Conservation (phyloP, 257 asterid species). For the Nicotiana obtusifolia region DNA sequence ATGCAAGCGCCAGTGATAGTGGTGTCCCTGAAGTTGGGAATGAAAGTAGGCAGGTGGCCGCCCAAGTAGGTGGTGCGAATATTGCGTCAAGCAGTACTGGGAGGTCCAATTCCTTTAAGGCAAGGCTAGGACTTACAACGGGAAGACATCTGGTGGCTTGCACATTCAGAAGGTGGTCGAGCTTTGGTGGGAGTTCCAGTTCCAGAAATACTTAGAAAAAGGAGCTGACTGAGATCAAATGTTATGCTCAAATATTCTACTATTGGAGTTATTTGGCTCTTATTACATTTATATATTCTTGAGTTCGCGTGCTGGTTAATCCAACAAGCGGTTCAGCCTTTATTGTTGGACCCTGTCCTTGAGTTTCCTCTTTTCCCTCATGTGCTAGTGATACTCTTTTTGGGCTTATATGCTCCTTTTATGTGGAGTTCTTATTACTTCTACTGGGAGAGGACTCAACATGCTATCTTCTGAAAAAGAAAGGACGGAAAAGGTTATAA, state of each 20-base stretch:
- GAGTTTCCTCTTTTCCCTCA: background rate
- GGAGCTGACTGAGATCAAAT: constrained; percentile 23
- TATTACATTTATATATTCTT: constrained; percentile 11
- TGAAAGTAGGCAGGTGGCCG: constrained; percentile 21
- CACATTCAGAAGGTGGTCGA: constrained; percentile 67
- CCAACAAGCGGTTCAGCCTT: background rate
- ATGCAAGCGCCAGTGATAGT: constrained; percentile 42
- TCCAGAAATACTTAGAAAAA: constrained; percentile 32
- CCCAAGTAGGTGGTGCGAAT: constrained; percentile 20
- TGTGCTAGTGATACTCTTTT: constrained; percentile 1
- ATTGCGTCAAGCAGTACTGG: constrained; percentile 31
- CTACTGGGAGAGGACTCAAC: background rate
- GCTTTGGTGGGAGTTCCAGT: constrained; percentile 54
- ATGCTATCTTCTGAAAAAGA: background rate
- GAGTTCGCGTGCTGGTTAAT: background rate
- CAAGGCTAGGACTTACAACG: constrained; percentile 51
- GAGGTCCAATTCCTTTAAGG: constrained; percentile 65
- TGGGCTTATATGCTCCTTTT: background rate
- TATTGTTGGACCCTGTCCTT: background rate
- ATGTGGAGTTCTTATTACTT: background rate
- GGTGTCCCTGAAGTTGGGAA: constrained; percentile 39
- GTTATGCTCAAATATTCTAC: background rate
- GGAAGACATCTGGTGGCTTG: constrained; percentile 60
- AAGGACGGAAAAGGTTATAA: background rate
- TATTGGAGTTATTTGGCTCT: constrained; percentile 1